These are phyloP conservation scores for Ceratorhiza oryzae-sativae DNA, from an alignment of 1,284 basidiomycete species.

Conservation along the genomic window DNA sequence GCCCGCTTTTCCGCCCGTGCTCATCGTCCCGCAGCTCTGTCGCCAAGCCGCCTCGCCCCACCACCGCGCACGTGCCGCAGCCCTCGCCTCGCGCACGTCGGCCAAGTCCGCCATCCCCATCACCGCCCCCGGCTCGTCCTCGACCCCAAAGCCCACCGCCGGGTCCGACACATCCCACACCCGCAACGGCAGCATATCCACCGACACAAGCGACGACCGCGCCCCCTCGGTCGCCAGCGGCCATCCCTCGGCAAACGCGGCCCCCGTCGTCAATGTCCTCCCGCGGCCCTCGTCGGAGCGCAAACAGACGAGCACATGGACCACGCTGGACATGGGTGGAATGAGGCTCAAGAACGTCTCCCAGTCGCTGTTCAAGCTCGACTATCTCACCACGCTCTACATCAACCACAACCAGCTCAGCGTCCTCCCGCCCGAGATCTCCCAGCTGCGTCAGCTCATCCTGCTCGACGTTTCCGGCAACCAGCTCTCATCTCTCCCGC, in stretches of 20 bases:
- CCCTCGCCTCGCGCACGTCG: conserved; percentile 78
- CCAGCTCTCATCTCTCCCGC: conserved; percentile 77
- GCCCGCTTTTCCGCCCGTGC: background rate
- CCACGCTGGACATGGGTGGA: conserved; percentile 95
- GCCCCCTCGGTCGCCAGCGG: conserved; percentile 53
- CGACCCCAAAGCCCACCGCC: conserved; percentile 55
- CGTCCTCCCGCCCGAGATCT: conserved; percentile 82
- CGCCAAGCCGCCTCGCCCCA: conserved; percentile 78
- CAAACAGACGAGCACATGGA: conserved; percentile 81
- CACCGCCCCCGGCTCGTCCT: conserved; percentile 72
- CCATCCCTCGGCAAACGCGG: conserved; percentile 73
- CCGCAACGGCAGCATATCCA: conserved; percentile 47
- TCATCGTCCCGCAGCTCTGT: conserved; percentile 61
- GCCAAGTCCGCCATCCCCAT: conserved; percentile 82
- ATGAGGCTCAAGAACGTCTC: conserved; percentile 92
- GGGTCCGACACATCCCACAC: conserved; percentile 51
- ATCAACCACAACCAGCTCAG: conserved; percentile 95
- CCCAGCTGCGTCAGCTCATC: conserved; percentile 85
- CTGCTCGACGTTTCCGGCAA: conserved; percentile 94
- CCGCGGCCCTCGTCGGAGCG: conserved; percentile 65
- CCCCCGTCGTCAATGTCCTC: conserved; percentile 57
- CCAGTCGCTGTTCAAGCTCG: conserved; percentile 86
- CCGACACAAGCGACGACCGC: conserved; percentile 49
- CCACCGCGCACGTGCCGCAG: conserved; percentile 78
- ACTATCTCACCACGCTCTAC: conserved; percentile 91